Conservation (phyloP, 2,329 filamentous ascomycete genomes). For the Colletotrichum sp. region DNA sequence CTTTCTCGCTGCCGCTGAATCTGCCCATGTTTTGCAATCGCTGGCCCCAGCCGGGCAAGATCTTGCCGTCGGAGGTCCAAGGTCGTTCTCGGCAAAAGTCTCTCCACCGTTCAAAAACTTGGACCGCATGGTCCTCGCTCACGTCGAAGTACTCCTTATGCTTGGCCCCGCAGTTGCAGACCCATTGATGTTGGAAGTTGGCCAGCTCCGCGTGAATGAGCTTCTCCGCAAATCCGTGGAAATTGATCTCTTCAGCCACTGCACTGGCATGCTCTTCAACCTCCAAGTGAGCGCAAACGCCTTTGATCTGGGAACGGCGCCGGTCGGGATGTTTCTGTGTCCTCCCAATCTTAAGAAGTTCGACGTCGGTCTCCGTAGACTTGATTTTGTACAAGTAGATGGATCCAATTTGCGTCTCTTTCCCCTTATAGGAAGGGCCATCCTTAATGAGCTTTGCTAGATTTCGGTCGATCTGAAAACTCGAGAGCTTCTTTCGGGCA, state of each 20-base stretch:
- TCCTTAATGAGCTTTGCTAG: not conserved
- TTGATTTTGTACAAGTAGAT: not conserved
- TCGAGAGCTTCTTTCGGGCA: not conserved
- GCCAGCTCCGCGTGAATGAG: not conserved
- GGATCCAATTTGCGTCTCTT: not conserved
- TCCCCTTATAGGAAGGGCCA: not conserved
- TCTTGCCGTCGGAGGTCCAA: not conserved
- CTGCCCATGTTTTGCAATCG: not conserved
- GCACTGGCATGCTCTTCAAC: not conserved
- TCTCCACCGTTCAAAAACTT: not conserved
- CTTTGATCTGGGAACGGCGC: not conserved
- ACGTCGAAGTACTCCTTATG: constrained; percentile 2
- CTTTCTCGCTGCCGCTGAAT: not conserved
- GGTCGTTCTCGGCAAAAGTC: not conserved
- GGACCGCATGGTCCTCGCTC: not conserved
- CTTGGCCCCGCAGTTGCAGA: not conserved
- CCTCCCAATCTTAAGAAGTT: not conserved
- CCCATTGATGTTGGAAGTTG: not conserved
- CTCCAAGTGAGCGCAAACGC: not conserved
- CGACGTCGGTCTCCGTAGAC: not conserved
- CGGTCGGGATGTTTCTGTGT: not conserved
- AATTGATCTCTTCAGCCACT: not conserved
- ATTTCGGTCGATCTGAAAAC: not conserved
- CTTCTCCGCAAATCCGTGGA: not conserved
- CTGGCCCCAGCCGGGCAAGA: not conserved